Percentiles rank a stretch among this genome's conserved stretches.
Evolutionary conservation across 2,329 filamentous ascomycete species (phyloP).

Genomic region (Teratosphaeria destructans): DNA sequence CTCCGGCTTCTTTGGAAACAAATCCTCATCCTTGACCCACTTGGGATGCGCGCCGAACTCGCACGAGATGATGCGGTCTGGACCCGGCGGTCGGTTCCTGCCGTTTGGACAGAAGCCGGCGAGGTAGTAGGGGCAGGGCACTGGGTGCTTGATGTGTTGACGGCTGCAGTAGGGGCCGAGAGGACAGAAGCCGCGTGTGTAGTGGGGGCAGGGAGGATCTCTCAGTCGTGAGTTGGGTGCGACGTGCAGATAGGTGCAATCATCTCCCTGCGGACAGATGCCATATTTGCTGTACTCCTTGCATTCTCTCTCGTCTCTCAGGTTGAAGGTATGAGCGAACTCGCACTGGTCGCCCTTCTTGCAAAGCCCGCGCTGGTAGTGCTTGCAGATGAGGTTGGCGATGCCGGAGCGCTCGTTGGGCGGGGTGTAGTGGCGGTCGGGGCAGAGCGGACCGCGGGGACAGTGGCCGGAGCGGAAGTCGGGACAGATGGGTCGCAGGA

Average conservation of each 20-base stretch:
- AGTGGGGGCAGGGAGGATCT: constrained; percentile 65
- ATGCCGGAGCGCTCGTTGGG: constrained; percentile 31
- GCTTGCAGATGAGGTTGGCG: constrained; percentile 78
- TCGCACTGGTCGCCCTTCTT: constrained; percentile 97
- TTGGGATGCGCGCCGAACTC: constrained; percentile 71
- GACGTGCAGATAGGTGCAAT: constrained; percentile 52
- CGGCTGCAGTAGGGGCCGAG: constrained; percentile 79
- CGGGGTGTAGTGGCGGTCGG: constrained; percentile 63
- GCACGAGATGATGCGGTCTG: constrained; percentile 44
- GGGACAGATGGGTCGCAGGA: constrained; percentile 59
- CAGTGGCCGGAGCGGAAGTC: constrained; percentile 80
- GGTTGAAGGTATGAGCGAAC: constrained; percentile 96
- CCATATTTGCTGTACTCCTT: constrained; percentile 90
- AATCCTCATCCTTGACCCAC: constrained; percentile 59
- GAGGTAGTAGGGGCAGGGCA: constrained; percentile 74
- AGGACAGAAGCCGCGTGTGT: constrained; percentile 89
- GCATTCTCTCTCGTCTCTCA: constrained; percentile 96
- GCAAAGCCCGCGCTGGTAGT: constrained; percentile 93
- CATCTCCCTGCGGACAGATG: constrained; percentile 93
- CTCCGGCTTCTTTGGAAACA: constrained; percentile 44
- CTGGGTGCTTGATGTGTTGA: constrained; percentile 68
- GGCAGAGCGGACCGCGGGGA: constrained; percentile 71
- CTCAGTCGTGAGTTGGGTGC: constrained; percentile 52
- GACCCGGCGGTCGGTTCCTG: constrained; percentile 22
- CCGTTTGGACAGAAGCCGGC: constrained; percentile 92